Evolutionary conservation across 1,139 yeast species (phyloP).

Genomic region (Blastobotrys indianensis): DNA sequence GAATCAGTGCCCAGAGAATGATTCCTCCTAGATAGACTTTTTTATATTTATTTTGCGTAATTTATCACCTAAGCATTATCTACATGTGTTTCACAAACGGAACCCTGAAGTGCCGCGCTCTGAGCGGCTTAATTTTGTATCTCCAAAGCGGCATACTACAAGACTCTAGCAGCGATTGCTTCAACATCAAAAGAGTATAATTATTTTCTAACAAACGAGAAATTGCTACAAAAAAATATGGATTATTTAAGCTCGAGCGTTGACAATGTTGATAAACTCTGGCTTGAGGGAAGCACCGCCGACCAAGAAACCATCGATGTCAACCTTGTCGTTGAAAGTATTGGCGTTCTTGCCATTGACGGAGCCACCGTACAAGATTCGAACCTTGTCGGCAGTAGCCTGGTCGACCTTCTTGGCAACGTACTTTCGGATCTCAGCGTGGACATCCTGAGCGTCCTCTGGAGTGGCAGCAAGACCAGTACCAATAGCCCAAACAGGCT

Average conservation of each 20-base stretch:
- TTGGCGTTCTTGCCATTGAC: slow-evolving; percentile 93
- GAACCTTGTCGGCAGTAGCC: slow-evolving; percentile 66
- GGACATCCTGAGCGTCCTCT: slow-evolving; percentile 89
- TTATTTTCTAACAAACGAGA: too few relatives aligned
- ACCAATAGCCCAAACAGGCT: slow-evolving; percentile 99
- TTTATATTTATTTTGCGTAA: not conserved
- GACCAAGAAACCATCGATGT: slow-evolving; percentile 97
- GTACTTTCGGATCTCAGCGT: slow-evolving; percentile 80
- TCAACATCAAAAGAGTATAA: too few relatives aligned
- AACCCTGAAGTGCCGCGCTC: too few relatives aligned
- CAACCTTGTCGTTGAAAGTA: slow-evolving; percentile 85
- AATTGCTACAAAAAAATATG: not conserved
- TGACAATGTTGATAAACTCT: slow-evolving; percentile 91
- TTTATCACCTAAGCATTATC: too few relatives aligned
- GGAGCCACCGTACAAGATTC: slow-evolving; percentile 98
- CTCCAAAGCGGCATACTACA: too few relatives aligned
- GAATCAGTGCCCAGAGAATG: slow-evolving; percentile 40
- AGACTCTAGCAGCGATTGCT: too few relatives aligned
- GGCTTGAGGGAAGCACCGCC: slow-evolving; percentile 99
- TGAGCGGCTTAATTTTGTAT: too few relatives aligned
- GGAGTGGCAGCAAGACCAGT: slow-evolving; percentile 99
- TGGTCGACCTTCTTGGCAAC: slow-evolving; percentile 71
- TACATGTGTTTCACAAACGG: too few relatives aligned
- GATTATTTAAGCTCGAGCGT: slow-evolving; percentile 66
- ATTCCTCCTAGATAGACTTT: slow-evolving; percentile 2